Conservation (phyloP, 1,139 yeast species). For the Trichomonascaceae sp. region DNA sequence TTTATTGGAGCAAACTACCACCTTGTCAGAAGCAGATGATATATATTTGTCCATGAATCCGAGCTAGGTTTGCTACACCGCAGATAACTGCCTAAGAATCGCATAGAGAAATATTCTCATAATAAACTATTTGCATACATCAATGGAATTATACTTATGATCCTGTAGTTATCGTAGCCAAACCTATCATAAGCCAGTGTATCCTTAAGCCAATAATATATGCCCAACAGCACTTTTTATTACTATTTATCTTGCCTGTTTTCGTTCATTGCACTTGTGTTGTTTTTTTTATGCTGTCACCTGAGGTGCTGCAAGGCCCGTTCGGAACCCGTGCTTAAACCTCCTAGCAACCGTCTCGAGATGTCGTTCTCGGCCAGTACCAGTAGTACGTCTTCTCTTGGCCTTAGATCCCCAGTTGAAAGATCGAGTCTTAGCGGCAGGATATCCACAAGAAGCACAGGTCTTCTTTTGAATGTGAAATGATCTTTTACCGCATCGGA, state of each 20-base stretch:
- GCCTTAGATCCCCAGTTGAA: slow-evolving; percentile 99
- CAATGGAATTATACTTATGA: not conserved
- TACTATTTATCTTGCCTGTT: slow-evolving; percentile 6
- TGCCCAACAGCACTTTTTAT: not conserved
- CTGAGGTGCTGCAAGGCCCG: slow-evolving; percentile 34
- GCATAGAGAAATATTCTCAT: not conserved
- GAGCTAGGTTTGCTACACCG: not conserved
- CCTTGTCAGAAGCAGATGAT: slow-evolving; percentile 76
- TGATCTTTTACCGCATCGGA: slow-evolving; percentile 98
- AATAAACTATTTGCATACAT: not conserved
- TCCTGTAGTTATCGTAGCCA: too few species aligned
- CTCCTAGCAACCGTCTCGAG: slow-evolving; percentile 95
- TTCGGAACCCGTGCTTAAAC: slow-evolving; percentile 98
- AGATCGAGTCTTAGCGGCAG: slow-evolving; percentile 95
- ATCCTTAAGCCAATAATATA: too few species aligned
- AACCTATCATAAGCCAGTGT: too few species aligned
- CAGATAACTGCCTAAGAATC: too few species aligned
- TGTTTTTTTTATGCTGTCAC: slow-evolving; percentile 6
- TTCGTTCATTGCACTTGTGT: not conserved
- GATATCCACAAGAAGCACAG: slow-evolving; percentile 99
- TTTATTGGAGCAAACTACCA: slow-evolving; percentile 59
- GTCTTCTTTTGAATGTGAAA: slow-evolving; percentile 99
- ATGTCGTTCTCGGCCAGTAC: slow-evolving; percentile 99
- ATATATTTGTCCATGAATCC: slow-evolving; percentile 39
- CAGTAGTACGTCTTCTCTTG: slow-evolving; percentile 99